Evolutionary conservation across 495 filamentous ascomycete genomes (phyloP).

Genomic region (Lichina pygmaea): DNA sequence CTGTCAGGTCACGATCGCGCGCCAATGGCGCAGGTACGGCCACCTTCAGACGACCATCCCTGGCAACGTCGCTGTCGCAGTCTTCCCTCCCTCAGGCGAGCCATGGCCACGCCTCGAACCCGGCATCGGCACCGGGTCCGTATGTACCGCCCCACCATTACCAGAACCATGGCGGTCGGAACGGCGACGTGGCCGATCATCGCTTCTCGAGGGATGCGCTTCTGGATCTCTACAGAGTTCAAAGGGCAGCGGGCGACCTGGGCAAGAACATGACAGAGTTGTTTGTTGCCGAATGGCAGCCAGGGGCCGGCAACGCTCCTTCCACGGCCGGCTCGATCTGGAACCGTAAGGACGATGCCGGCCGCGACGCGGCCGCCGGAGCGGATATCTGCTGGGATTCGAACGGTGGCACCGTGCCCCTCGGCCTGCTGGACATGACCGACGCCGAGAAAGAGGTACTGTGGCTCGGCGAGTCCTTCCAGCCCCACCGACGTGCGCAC

Average conservation of each 20-base stretch:
- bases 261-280: slow-evolving; percentile 39
- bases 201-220: slow-evolving; percentile 71
- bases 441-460: slow-evolving; percentile 59
- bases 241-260: slow-evolving; percentile 26
- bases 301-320: slow-evolving; percentile 32
- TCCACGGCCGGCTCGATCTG: slow-evolving; percentile 41
- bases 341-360: slow-evolving; percentile 34
- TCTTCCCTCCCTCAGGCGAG: slow-evolving; percentile 20
- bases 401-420: slow-evolving; percentile 39
- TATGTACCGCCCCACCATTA: slow-evolving; percentile 35
- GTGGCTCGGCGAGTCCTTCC: neutral
- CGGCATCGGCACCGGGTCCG: slow-evolving; percentile 18
- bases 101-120: slow-evolving; percentile 19
- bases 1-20: slow-evolving; percentile 29
- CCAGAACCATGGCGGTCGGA: slow-evolving; percentile 24
- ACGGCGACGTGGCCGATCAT: slow-evolving; percentile 24
- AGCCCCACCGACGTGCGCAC: neutral
- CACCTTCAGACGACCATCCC: slow-evolving; percentile 64
- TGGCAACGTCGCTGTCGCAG: slow-evolving; percentile 23
- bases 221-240: slow-evolving; percentile 41
- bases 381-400: slow-evolving; percentile 79
- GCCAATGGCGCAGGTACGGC: slow-evolving; percentile 41
- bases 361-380: slow-evolving; percentile 31
- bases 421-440: slow-evolving; percentile 51
- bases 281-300: slow-evolving; percentile 51